Percentiles rank a stretch among this genome's conserved stretches.
Conservation (phyloP, 2,329 filamentous ascomycete genomes). For the Hymenoscyphus linearis region DNA sequence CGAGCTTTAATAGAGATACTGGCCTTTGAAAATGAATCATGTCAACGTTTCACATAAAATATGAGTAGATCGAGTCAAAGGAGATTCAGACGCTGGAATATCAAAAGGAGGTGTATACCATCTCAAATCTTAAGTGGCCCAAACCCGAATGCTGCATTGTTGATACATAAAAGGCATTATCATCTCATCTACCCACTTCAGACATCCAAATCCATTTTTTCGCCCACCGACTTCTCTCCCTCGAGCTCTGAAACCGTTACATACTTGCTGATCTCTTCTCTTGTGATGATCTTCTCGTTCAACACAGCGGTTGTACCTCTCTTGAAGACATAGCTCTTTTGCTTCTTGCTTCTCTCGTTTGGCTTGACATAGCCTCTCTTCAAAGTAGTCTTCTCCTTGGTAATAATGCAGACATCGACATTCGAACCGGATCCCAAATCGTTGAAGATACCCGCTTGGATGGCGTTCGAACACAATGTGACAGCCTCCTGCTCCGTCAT, state of each 20-base stretch:
- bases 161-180: slow-evolving; percentile 13
- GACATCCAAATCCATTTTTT: slow-evolving; percentile 65
- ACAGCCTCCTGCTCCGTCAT: slow-evolving; percentile 78
- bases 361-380: slow-evolving; percentile 90
- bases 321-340: slow-evolving; percentile 86
- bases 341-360: slow-evolving; percentile 85
- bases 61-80: no score
- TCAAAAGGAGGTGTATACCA: background rate
- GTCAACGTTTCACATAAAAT: no score
- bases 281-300: slow-evolving; percentile 93
- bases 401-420: slow-evolving; percentile 94
- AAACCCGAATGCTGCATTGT: slow-evolving; percentile 1
- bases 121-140: background rate
- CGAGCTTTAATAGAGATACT: no score
- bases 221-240: slow-evolving; percentile 51
- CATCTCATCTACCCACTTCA: slow-evolving; percentile 31
- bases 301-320: slow-evolving; percentile 92
- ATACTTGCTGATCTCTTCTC: slow-evolving; percentile 90
- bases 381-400: slow-evolving; percentile 87
- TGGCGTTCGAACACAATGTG: slow-evolving; percentile 76
- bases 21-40: no score
- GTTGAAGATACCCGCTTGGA: slow-evolving; percentile 97
- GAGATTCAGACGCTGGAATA: background rate
- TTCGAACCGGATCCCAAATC: slow-evolving; percentile 96
- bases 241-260: slow-evolving; percentile 82